Base-by-base conservation (phyloP, 208 protist genomes). In the Blechomonas ayalai region DNA sequence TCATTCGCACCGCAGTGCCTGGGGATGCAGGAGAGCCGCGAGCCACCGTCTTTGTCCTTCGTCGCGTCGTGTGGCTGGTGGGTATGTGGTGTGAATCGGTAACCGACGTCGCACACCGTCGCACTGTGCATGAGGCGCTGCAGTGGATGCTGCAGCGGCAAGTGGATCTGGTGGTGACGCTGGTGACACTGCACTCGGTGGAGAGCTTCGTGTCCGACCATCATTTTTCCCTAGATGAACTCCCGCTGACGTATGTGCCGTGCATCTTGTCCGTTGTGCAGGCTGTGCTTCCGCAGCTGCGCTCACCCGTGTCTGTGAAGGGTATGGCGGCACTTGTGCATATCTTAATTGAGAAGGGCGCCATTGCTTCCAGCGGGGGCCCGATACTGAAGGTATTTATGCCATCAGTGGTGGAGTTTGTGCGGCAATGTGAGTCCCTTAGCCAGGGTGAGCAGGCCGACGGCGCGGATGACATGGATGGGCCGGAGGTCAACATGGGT, bases 11-110 rank as follows among this genome's bases (percentile, higher is more conserved):
- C 38, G 29, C 41, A 4, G 34, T 49, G 2, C 19, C 51, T 9
- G 28, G 37, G 19, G 36, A 41, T 2, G 26, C 4, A 3, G 25
- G 27, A 16, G 33, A 18, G 15, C 8, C 37, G 9, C 51, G 47
- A 19, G 27, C 59, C 0, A 74, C 71, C 0, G 55, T 66, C 1
- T 82, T 89, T 45, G 62, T 90, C 8, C 55, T 73, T 8, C 84
- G 81, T 0, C 84, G 84, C 19, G 79, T 88, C 0, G 70, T 90
- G 34, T 92, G 84, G 81, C 52, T 92, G 20, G 55, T 88, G 12
- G 84, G 84, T 0, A 89, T 90, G 84, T 92, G 84, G 81, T 92
- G 84, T 31, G 84, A 81, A 40, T 81, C 76, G 1, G 73, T 85
- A 0, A 51, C 44, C 0, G 29, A 73, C 27, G 19, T 42, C 2